These are phyloP conservation scores for Periconia macrospinosa DNA, from an alignment of 2,329 filamentous ascomycete species.

Conservation along the genomic window DNA sequence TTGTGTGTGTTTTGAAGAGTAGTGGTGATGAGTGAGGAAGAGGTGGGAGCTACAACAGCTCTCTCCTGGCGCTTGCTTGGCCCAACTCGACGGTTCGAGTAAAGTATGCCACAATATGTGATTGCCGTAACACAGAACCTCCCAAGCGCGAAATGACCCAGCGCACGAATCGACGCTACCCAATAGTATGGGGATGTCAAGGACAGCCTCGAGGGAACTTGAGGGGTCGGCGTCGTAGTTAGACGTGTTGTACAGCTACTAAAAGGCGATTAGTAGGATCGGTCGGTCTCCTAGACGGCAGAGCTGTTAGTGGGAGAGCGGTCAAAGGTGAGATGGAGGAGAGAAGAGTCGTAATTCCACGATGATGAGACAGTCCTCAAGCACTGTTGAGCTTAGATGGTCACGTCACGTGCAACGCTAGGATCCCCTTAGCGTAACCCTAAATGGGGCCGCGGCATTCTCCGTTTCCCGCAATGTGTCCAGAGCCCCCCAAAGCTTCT, in stretches of 20 bases:
- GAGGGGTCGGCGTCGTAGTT: not conserved
- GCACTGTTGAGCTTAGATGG: constrained; percentile 8
- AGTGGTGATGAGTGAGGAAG: constrained; percentile 18
- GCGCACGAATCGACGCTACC: not conserved
- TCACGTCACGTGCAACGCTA: constrained; percentile 3
- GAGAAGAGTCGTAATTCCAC: not conserved
- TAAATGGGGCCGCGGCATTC: constrained; percentile 20
- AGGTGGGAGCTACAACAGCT: constrained; percentile 33
- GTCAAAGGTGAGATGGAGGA: not conserved
- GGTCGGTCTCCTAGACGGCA: not conserved
- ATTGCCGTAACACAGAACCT: constrained; percentile 25
- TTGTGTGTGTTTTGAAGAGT: not conserved
- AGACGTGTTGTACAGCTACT: not conserved
- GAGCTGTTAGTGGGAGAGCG: not conserved
- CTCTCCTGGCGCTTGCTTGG: constrained; percentile 26
- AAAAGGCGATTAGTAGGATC: not conserved
- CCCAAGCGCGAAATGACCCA: constrained; percentile 14
- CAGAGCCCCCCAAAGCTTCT: constrained; percentile 18
- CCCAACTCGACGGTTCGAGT: constrained; percentile 22
- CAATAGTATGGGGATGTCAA: not conserved
- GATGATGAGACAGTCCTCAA: not conserved
- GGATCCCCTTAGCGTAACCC: constrained; percentile 13
- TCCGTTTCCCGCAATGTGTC: constrained; percentile 27
- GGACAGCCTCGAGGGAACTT: constrained; percentile 17
- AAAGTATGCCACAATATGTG: constrained; percentile 26